Conservation (phyloP, 106 monocot species). For the Phalaenopsis aphrodite region DNA sequence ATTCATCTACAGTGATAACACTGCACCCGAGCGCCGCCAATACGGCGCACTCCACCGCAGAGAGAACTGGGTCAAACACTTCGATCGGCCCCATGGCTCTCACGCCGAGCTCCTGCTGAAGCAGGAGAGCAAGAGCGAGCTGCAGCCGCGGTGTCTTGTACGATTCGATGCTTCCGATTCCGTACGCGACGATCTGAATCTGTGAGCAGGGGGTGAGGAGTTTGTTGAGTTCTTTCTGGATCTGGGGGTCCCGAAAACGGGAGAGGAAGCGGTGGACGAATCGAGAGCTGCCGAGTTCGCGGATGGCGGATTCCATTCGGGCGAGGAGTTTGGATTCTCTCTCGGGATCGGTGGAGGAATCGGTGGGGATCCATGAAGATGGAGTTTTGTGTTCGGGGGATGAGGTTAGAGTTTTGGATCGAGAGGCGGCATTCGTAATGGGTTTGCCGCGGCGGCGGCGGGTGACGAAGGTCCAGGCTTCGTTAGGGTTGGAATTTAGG, state of each 20-base stretch:
- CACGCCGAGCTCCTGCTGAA: slow-evolving; percentile 32
- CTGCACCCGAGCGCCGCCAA: slow-evolving; percentile 32
- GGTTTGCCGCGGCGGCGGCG: slow-evolving; percentile 26
- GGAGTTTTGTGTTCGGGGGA: slow-evolving; percentile 10
- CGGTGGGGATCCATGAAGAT: slow-evolving; percentile 54
- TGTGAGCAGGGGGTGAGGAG: neutral
- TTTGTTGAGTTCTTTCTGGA: slow-evolving; percentile 17
- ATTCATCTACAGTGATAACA: slow-evolving; percentile 43
- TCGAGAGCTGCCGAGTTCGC: slow-evolving; percentile 30
- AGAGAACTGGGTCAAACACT: slow-evolving; percentile 80
- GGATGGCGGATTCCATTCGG: slow-evolving; percentile 30
- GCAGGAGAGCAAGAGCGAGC: slow-evolving; percentile 56
- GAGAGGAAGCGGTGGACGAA: slow-evolving; percentile 48
- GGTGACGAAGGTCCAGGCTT: slow-evolving; percentile 42
- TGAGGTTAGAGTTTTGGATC: slow-evolving; percentile 7
- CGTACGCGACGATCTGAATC: slow-evolving; percentile 54
- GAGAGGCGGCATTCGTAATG: neutral
- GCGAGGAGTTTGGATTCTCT: slow-evolving; percentile 27
- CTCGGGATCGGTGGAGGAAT: slow-evolving; percentile 25
- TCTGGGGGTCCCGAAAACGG: slow-evolving; percentile 20
- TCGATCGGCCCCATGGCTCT: slow-evolving; percentile 18
- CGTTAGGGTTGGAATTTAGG: slow-evolving; percentile 16
- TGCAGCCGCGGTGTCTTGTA: slow-evolving; percentile 58
- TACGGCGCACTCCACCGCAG: slow-evolving; percentile 55
- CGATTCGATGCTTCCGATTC: slow-evolving; percentile 74